Evolutionary conservation across 2,329 filamentous ascomycete genomes (phyloP).

Genomic region (Fusarium bactridioides): DNA sequence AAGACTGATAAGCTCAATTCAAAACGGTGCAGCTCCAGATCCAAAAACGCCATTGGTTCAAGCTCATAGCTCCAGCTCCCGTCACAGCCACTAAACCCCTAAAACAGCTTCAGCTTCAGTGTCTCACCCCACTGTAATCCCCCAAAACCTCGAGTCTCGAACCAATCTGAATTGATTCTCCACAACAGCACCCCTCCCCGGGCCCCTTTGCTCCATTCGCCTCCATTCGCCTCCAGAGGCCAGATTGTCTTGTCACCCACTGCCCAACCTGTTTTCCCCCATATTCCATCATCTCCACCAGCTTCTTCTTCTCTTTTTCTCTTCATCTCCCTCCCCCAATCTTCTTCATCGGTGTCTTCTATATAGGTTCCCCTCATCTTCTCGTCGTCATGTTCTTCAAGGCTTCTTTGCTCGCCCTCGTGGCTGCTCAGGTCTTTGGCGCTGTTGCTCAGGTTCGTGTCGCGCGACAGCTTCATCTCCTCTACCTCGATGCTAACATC

Average conservation of each 20-base stretch:
- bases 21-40: background rate
- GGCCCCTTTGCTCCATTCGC: conserved; percentile 22
- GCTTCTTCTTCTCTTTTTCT: conserved; percentile 14
- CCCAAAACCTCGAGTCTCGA: conserved; percentile 1
- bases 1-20: background rate
- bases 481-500: background rate
- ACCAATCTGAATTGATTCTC: conserved; percentile 7
- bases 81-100: conserved; percentile 9
- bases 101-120: conserved; percentile 16
- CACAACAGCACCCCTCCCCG: conserved; percentile 19
- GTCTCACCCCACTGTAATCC: background rate
- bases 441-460: conserved; percentile 69
- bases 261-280: conserved; percentile 15
- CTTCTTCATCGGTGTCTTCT: conserved; percentile 11
- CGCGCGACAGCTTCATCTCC: conserved; percentile 2
- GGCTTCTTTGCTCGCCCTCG: conserved; percentile 74
- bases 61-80: conserved; percentile 8
- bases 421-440: conserved; percentile 73
- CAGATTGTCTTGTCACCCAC: conserved; percentile 44
- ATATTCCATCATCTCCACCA: conserved; percentile 34
- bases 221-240: conserved; percentile 34
- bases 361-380: conserved; percentile 7
- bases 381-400: conserved; percentile 72
- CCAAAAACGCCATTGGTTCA: conserved; percentile 23
- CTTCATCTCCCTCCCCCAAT: conserved; percentile 7